Evolutionary conservation across 2,329 filamentous ascomycete genomes (phyloP), one percentile per base, ranked within the genome.

Genomic region (Aspergillus tanneri): DNA sequence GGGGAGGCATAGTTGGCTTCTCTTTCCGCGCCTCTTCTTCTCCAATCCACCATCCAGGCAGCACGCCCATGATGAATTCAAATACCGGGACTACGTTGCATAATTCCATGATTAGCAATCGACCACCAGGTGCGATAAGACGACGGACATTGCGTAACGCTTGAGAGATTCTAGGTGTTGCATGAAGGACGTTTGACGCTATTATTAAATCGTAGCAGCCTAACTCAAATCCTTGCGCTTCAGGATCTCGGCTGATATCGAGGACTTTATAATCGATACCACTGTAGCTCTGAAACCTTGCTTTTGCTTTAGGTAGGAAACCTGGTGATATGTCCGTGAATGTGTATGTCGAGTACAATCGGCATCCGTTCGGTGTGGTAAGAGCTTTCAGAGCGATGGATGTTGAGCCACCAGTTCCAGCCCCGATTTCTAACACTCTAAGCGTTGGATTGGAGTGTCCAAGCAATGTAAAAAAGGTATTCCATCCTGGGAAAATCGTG

Each of bases 181-280:
- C n/a, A n/a, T n/a, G n/a, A n/a, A n/a, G n/a, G n/a, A 47, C 44
- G n/a, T 47, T 47, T 16, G 24, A 21, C 3, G 66, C 68, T 2
- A 71, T 54, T 9, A 72, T 60, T 24, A 72, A 34, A 38, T 72
- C 68, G 42, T 66, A 72, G 4, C 19, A 42, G 2, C 49, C 56
- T 2, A 39, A 5, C 24, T 62, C 46, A 10, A 70, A 60, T 2
- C 65, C 67, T 39, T 71, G 68, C 7, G 47, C 37, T 4, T 34
- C 28, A 1, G 64, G 60, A 19, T 62, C 53, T 10, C 56, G 49
- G 21, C 59, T 58, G 7, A 69, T 63, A 34, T 72, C 61, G 2
- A 69, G 52, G 0, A 56, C 42, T 8, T 60, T 54, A 40, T 63
- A 70, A 2, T 54, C 53, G 36, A 71, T 61, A 4, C 62, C 56